Evolutionary conservation across 768 basidiomycete species (phyloP), one percentile per base, ranked within the genome.

Genomic region (Leccinum fibrillosum): DNA sequence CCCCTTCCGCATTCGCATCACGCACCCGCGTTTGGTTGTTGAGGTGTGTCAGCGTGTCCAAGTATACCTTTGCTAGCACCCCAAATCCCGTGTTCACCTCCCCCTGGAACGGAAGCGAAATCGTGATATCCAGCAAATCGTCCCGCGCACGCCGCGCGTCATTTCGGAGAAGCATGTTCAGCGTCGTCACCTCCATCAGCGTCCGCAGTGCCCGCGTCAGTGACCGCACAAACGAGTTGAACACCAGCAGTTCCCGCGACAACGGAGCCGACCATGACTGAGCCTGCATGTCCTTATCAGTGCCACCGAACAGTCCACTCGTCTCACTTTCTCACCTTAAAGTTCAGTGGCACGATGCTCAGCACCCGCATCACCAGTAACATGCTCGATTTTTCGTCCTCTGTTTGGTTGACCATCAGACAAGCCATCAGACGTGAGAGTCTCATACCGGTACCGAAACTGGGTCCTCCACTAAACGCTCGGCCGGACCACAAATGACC

Each of bases 71-170:
- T 15, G 92, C 94, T 21, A 99, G 82, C 62, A 99, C 92, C 4
- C 97, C 97, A 74, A 98, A 98, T 19, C 95, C 97, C 0, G 97
- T 98, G 79, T 97, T 97, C 66, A 94, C 93, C 69, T 98, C 97
- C 55, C 84, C 81, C 71, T 97, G 95, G 84, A 98, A 97, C 9
- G 95, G 94, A 34, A 98, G 79, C 48, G 92, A 93, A 34, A 97
- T 81, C 61, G 92, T 86, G 60, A 98, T 88, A 71, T 98, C 97
- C 65, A 97, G 77, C 63, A 93, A 78, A 70, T 98, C 97, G 61
- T 98, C 95, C 65, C 96, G 84, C 47, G 85, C 82, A 51, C 92
- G 82, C 32, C 88, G 85, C 34, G 93, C 94, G 68, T 98, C 95
- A 30, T 84, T 85, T 26, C 92, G 89, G 25, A 99, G 79, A 34